Conservation (phyloP, 2,329 filamentous ascomycete species). For the Penicillium sp. region DNA sequence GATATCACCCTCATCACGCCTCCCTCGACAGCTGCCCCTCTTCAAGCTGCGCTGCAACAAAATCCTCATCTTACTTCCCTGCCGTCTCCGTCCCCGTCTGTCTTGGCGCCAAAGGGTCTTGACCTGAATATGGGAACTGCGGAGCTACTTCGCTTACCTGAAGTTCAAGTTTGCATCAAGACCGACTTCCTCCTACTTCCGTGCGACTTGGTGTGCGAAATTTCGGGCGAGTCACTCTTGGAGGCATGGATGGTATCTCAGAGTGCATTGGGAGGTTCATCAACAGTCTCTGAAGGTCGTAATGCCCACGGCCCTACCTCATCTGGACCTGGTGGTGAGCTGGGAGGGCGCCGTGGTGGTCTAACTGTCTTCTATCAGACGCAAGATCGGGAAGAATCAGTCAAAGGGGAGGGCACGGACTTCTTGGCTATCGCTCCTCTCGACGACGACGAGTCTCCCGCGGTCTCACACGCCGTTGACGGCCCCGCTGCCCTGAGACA, state of each 20-base stretch:
- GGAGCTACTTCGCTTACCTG: slow-evolving; percentile 75
- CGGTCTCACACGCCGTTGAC: slow-evolving; percentile 50
- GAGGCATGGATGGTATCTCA: slow-evolving; percentile 90
- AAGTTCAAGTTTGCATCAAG: slow-evolving; percentile 71
- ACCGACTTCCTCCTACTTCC: slow-evolving; percentile 86
- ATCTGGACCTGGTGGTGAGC: slow-evolving; percentile 49
- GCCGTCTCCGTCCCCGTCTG: slow-evolving; percentile 51
- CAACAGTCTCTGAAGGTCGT: slow-evolving; percentile 45
- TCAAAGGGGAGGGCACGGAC: slow-evolving; percentile 89
- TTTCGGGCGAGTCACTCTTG: slow-evolving; percentile 73
- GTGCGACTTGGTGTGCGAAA: slow-evolving; percentile 87
- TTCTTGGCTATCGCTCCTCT: slow-evolving; percentile 76
- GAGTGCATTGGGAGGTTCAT: slow-evolving; percentile 56
- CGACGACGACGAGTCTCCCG: slow-evolving; percentile 44
- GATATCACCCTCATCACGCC: slow-evolving; percentile 47
- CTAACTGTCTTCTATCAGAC: slow-evolving; percentile 90
- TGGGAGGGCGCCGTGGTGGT: slow-evolving; percentile 64
- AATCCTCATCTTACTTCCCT: slow-evolving; percentile 48
- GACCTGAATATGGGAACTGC: slow-evolving; percentile 84
- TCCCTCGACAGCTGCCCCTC: slow-evolving; percentile 36
- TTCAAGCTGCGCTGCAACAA: slow-evolving; percentile 44
- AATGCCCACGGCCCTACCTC: slow-evolving; percentile 39
- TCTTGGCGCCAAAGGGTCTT: slow-evolving; percentile 69
- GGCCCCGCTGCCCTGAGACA: slow-evolving; percentile 57
- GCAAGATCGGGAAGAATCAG: slow-evolving; percentile 60